Base-by-base conservation (phyloP, 495 filamentous ascomycete species). In the Hypoxylon crocopeplum region DNA sequence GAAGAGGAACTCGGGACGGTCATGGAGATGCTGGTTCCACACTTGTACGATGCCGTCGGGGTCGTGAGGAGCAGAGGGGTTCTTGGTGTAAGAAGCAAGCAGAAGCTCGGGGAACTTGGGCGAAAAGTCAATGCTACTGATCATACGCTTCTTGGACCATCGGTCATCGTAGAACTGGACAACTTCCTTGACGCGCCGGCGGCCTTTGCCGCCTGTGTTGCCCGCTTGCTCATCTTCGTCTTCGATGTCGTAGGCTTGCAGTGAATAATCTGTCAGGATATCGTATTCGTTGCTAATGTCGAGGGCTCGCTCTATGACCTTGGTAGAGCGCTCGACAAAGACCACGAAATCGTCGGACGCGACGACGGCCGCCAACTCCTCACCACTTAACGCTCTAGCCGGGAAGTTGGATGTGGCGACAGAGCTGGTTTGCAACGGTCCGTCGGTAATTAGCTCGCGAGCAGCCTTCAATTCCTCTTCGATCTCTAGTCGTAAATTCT, bases 61-160 rank as follows among this genome's bases (percentile, higher is more conserved):
- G 55, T 97, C 93, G 73, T 98, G 92, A 22, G 95, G 95, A 5
- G 94, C 91, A 24, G 92, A 88, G 5, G 92, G 90, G 67, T 96
- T 97, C 72, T 97, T 98, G 49, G 95, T 98, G 71, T 99, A 97
- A 11, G 93, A 87, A 20, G 94, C 92, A 13, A 97, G 82, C 21
- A 98, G 80, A 16, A 99, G 84, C 74, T 99, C 95, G 24, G 89
- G 88, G 62, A 95, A 97, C 82, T 95, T 97, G 13, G 91, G 89
- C 20, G 93, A 97, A 69, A 97, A 98, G 73, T 89, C 87, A 39
- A 98, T 80, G 64, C 91, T 89, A 67, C 87, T 96, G 67, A 98
- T 87, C 90, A 97, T 96, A 56, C 95, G 86, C 74, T 96, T 97
- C 75, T 92, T 94, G 69, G 92, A 96, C 93, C 93, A 97, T 68